Conservation (phyloP, 1,284 basidiomycete genomes). For the Ceratobasidium sp. region DNA sequence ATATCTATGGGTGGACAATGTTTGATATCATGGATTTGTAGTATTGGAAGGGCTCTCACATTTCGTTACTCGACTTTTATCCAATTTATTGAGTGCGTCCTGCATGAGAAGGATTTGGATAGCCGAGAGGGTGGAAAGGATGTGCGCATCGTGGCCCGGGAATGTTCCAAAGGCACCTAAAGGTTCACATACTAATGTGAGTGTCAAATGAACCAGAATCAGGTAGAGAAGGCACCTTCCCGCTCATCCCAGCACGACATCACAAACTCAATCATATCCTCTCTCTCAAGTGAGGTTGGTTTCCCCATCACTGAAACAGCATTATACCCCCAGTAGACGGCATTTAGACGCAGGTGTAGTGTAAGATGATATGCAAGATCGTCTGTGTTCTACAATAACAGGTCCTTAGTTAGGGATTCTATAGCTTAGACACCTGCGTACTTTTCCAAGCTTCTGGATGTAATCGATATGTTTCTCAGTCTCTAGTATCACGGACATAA, state of each 20-base stretch:
- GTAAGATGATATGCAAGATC: constrained; percentile 95
- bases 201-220: constrained; percentile 8
- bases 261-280: constrained; percentile 91
- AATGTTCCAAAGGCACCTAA: constrained; percentile 92
- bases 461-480: constrained; percentile 70
- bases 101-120: constrained; percentile 93
- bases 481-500: constrained; percentile 10
- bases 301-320: constrained; percentile 86
- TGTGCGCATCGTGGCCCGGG: constrained; percentile 92
- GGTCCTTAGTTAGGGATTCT: neutral
- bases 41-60: constrained; percentile 67
- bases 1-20: constrained; percentile 69
- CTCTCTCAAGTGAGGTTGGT: constrained; percentile 80
- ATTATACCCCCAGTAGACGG: constrained; percentile 95
- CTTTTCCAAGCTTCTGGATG: constrained; percentile 79
- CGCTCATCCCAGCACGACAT: constrained; percentile 94
- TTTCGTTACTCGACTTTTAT: constrained; percentile 75
- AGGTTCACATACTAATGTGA: constrained; percentile 37
- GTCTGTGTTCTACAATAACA: constrained; percentile 74
- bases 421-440: constrained; percentile 53
- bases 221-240: constrained; percentile 69
- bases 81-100: constrained; percentile 79
- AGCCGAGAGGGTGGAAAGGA: constrained; percentile 88
- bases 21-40: neutral
- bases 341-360: constrained; percentile 94